Percentiles rank a stretch among this genome's conserved stretches.
phyloP scores from a whole-genome alignment of 257 asterid species.

The Solanum lignicaule region DNA sequence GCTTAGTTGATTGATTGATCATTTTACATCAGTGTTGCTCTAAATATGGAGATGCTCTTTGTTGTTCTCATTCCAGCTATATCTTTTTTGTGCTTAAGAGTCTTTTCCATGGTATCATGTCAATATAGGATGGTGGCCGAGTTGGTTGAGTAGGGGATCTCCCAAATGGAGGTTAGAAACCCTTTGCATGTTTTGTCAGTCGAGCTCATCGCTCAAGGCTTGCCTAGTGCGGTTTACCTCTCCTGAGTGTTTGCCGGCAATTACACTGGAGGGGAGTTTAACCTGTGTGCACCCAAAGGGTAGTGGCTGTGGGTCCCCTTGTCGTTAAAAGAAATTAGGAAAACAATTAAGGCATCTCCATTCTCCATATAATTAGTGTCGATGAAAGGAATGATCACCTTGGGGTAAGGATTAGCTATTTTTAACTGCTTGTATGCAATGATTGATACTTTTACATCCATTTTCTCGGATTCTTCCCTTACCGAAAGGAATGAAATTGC shows the following conservation, averaged over 20 bases:
- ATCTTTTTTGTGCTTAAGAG: background rate
- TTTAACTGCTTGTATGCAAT: background rate
- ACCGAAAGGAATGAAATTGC: background rate
- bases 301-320: too few species aligned
- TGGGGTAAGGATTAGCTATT: background rate
- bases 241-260: too few species aligned
- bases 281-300: too few species aligned
- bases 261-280: too few species aligned
- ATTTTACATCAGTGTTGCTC: background rate
- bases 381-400: background rate
- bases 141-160: too few species aligned
- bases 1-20: background rate
- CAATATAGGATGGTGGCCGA: background rate
- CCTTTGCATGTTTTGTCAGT: too few species aligned
- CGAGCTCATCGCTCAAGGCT: too few species aligned
- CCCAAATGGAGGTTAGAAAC: too few species aligned
- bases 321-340: too few species aligned
- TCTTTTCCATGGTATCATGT: background rate
- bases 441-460: background rate
- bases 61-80: background rate
- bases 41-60: background rate
- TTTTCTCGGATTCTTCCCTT: background rate
- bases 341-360: too few species aligned
- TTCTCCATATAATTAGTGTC: background rate
- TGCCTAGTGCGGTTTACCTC: too few species aligned